These are phyloP conservation scores for Ramularia endophylla DNA, from an alignment of 2,329 filamentous ascomycete genomes.

Conservation along the genomic window DNA sequence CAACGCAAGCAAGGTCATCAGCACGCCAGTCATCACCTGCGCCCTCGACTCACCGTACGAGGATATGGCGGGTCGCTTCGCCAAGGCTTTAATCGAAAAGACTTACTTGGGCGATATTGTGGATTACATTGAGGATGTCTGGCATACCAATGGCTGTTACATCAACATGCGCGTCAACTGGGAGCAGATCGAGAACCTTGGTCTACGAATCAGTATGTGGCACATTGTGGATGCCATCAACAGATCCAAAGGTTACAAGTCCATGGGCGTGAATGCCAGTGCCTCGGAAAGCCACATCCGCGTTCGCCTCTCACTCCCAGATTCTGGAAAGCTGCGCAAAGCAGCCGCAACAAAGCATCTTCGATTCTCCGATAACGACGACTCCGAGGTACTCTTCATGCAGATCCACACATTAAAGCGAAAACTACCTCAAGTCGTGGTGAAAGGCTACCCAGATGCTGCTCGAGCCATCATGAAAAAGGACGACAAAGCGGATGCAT, in stretches of 20 bases:
- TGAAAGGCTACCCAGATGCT: conserved; percentile 84
- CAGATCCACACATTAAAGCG: conserved; percentile 82
- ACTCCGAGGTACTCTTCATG: conserved; percentile 61
- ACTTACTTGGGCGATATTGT: conserved; percentile 81
- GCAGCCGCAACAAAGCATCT: conserved; percentile 11
- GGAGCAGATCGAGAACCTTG: conserved; percentile 70
- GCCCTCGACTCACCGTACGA: conserved; percentile 69
- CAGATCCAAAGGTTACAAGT: conserved; percentile 76
- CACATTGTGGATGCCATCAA: conserved; percentile 75
- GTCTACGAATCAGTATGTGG: conserved; percentile 67
- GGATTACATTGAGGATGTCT: conserved; percentile 78
- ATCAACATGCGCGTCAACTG: conserved; percentile 78
- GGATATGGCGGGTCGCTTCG: conserved; percentile 76
- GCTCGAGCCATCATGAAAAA: conserved; percentile 84
- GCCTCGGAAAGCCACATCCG: conserved; percentile 49
- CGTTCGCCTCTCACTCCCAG: conserved; percentile 57
- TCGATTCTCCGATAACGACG: conserved; percentile 32
- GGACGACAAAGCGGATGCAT: conserved; percentile 58
- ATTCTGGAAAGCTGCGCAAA: conserved; percentile 34
- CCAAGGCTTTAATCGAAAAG: conserved; percentile 92
- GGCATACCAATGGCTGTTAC: conserved; percentile 69
- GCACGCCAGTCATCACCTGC: conserved; percentile 88
- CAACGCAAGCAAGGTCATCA: conserved; percentile 92
- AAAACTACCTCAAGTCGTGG: conserved; percentile 71
- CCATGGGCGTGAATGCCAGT: conserved; percentile 24